A percentile compares a stretch with the other conserved stretches of the same genome.
These are phyloP conservation scores for Thelonectria blattea DNA, from an alignment of 2,329 filamentous ascomycete species.

Conservation along the genomic window DNA sequence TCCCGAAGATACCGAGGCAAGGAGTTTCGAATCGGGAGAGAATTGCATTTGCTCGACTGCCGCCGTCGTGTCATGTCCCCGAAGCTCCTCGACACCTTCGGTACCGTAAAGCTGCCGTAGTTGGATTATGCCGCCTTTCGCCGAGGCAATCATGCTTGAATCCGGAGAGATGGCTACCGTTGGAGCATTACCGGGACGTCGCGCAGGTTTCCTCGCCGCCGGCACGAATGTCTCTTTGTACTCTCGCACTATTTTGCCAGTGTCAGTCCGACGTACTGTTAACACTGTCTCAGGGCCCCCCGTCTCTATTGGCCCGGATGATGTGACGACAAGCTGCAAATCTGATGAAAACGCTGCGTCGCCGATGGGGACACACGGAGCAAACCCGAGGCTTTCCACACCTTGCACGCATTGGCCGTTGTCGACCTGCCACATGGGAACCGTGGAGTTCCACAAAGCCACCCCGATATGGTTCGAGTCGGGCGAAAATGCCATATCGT, in stretches of 20 bases:
- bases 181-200: too few relatives aligned
- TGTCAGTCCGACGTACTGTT: background rate
- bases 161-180: background rate
- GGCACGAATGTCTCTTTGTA: background rate
- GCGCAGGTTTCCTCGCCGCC: background rate
- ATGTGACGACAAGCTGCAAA: background rate
- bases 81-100: background rate
- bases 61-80: background rate
- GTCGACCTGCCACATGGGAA: conserved; percentile 13
- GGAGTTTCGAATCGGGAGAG: background rate
- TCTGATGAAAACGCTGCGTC: background rate
- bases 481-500: conserved; percentile 7
- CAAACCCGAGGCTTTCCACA: background rate
- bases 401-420: background rate
- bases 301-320: background rate
- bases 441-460: background rate
- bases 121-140: background rate
- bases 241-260: background rate
- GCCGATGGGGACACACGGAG: too few relatives aligned
- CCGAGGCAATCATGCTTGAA: background rate
- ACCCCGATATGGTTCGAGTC: conserved; percentile 12
- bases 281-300: background rate
- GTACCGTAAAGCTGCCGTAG: background rate
- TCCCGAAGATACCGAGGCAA: background rate
- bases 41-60: background rate